Conservation (phyloP, 495 filamentous ascomycete species). For the Hypoxylon fragiforme region DNA sequence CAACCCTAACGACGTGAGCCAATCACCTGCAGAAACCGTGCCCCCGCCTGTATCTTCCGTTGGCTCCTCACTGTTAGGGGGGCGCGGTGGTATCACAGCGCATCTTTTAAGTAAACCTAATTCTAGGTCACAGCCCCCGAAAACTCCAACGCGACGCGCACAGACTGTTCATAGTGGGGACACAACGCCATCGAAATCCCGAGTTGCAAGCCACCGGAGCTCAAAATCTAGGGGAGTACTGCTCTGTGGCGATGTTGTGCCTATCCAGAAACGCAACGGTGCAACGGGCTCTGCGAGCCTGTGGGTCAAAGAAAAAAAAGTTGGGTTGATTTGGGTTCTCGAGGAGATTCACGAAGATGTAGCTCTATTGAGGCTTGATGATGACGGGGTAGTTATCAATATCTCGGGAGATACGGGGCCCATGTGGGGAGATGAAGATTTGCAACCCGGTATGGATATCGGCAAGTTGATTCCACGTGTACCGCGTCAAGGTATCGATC, state of each 20-base stretch:
- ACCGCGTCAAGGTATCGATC: slow-evolving; percentile 69
- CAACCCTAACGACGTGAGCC: slow-evolving; percentile 45
- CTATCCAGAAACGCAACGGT: slow-evolving; percentile 93
- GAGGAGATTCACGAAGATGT: slow-evolving; percentile 98
- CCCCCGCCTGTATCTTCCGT: slow-evolving; percentile 44
- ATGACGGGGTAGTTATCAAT: slow-evolving; percentile 68
- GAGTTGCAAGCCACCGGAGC: slow-evolving; percentile 57
- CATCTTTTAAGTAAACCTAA: slow-evolving; percentile 85
- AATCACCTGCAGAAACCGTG: slow-evolving; percentile 47
- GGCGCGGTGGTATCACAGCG: slow-evolving; percentile 82
- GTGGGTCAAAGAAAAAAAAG: slow-evolving; percentile 97
- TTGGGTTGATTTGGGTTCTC: slow-evolving; percentile 93
- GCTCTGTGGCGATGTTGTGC: slow-evolving; percentile 94
- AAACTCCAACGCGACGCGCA: slow-evolving; percentile 53
- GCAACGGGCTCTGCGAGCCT: slow-evolving; percentile 87
- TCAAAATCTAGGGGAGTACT: slow-evolving; percentile 88
- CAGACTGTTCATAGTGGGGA: slow-evolving; percentile 78
- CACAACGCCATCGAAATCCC: slow-evolving; percentile 60
- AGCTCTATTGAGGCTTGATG: slow-evolving; percentile 70
- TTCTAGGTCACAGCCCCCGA: slow-evolving; percentile 61
- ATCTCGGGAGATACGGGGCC: slow-evolving; percentile 69
- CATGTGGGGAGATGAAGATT: slow-evolving; percentile 77
- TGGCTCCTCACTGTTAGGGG: slow-evolving; percentile 57
- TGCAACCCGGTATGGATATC: slow-evolving; percentile 69
- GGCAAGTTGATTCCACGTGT: slow-evolving; percentile 77